Conservation (phyloP, 345 rosid species). For the Noccaea caerulescens region DNA sequence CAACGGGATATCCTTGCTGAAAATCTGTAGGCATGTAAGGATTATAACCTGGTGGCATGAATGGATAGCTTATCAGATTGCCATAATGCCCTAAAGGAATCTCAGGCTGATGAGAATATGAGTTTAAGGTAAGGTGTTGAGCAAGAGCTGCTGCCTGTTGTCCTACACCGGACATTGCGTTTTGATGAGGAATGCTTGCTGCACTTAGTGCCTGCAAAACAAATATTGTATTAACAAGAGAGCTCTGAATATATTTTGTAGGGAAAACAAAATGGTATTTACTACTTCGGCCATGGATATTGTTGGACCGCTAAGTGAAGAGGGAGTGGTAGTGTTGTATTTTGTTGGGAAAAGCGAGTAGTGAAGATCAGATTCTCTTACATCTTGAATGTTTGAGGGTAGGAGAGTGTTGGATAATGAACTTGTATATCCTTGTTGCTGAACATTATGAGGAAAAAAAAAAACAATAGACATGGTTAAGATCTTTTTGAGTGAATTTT, state of each 20-base stretch:
- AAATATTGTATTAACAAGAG: background rate
- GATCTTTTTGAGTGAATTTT: background rate
- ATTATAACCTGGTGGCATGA: conserved; percentile 80
- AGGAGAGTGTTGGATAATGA: conserved; percentile 67
- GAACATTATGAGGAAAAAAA: conserved; percentile 16
- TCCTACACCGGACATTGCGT: conserved; percentile 53
- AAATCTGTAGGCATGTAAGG: conserved; percentile 78
- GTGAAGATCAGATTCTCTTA: conserved; percentile 73
- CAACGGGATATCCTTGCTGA: conserved; percentile 73
- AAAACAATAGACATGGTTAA: background rate
- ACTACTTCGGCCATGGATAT: conserved; percentile 79
- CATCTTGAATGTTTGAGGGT: conserved; percentile 64
- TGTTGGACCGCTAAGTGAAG: conserved; percentile 65
- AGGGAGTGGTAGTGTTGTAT: conserved; percentile 56
- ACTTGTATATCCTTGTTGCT: conserved; percentile 70
- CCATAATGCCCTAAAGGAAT: conserved; percentile 82
- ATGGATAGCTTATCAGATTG: conserved; percentile 86
- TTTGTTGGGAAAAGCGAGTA: conserved; percentile 79
- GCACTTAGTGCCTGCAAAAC: conserved; percentile 65
- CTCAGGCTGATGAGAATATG: conserved; percentile 73
- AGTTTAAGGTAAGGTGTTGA: conserved; percentile 84
- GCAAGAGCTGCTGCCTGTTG: conserved; percentile 60
- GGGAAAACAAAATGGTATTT: background rate
- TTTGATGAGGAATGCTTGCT: conserved; percentile 58
- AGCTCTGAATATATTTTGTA: background rate